Conservation (phyloP, 75 land plant genomes). For the Sequoia sempervirens region DNA sequence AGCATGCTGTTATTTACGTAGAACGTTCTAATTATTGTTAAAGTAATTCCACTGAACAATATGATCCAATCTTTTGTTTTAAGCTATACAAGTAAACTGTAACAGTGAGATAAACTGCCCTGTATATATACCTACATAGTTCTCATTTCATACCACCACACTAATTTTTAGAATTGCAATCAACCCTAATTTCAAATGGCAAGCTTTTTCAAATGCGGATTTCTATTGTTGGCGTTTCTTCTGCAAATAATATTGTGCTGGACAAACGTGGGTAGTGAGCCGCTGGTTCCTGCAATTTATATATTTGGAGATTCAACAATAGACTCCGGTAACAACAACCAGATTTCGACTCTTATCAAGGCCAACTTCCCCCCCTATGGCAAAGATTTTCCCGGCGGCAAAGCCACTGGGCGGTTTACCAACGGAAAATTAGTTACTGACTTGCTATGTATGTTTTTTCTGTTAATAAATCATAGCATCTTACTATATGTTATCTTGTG, state of each 20-base stretch:
- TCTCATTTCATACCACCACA: too few species aligned
- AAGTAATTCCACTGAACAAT: too few species aligned
- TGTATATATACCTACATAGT: too few species aligned
- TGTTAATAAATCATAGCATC: too few species aligned
- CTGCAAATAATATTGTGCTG: not conserved
- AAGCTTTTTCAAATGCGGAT: not conserved
- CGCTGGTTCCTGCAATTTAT: conserved; percentile 9
- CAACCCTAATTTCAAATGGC: not conserved
- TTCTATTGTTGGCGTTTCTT: not conserved
- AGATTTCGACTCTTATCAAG: conserved; percentile 3
- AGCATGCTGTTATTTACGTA: too few species aligned
- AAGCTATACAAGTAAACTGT: too few species aligned
- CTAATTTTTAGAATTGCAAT: too few species aligned
- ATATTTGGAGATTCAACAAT: conserved; percentile 27
- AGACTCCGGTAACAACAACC: conserved; percentile 23
- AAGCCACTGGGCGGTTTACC: conserved; percentile 15
- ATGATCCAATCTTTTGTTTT: too few species aligned
- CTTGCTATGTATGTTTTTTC: not conserved
- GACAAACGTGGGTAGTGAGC: not conserved
- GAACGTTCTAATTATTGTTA: too few species aligned
- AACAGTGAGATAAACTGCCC: too few species aligned
- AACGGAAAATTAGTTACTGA: conserved; percentile 12
- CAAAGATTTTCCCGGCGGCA: conserved; percentile 13
- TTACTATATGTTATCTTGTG: not conserved
- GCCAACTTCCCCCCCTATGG: conserved; percentile 25